Base-by-base conservation (phyloP, 2,329 filamentous ascomycete species). In the Cladophialophora immunda region DNA sequence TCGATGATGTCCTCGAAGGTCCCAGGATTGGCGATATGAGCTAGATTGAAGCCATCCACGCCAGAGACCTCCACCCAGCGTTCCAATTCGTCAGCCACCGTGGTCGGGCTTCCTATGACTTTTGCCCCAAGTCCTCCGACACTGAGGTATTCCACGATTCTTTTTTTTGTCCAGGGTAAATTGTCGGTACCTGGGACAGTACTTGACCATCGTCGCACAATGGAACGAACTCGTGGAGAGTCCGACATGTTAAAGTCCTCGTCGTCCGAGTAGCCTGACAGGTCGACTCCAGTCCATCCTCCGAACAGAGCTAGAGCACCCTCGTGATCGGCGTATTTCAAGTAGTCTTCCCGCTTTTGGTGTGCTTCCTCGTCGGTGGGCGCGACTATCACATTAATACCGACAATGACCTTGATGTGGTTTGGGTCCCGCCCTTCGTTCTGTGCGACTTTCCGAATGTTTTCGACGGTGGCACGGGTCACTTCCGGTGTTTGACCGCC, bases 1-100 rank as follows among this genome's bases (percentile, higher is more conserved):
- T 84, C 80, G 25, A 85, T 80, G 9, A 85, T 77, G 60, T 85
- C 83, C 70, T 84, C 81, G 71, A 84, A 85, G 0, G 80, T 84
- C 0, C 82, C 83, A 1, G 83, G 83, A 13, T 81, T 81, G n/a
- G 82, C 80, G 74, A 84, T 45, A 32, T 50, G 38, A 25, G 57
- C 34, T 7, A 84, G 65, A 71, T 92, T 93, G 77, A 93, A 93
- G 0, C 90, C 90, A 74, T 92, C 90, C 0, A 92, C 85, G 70
- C 91, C 90, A 0, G 87, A 89, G 74, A 91, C 89, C 4, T 81
- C 73, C 0, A 91, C 81, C 89, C 90, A 92, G 0, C 81, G 77
- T 76, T 92, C 87, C 60, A 92, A 81, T 47, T 85, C 83, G 73
- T 92, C 89, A 0, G 88, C 90, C 1, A 92, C 88, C 70, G 87